Conservation (phyloP, 192 early-diverging fungal genomes). For the Dispira parvispora region DNA sequence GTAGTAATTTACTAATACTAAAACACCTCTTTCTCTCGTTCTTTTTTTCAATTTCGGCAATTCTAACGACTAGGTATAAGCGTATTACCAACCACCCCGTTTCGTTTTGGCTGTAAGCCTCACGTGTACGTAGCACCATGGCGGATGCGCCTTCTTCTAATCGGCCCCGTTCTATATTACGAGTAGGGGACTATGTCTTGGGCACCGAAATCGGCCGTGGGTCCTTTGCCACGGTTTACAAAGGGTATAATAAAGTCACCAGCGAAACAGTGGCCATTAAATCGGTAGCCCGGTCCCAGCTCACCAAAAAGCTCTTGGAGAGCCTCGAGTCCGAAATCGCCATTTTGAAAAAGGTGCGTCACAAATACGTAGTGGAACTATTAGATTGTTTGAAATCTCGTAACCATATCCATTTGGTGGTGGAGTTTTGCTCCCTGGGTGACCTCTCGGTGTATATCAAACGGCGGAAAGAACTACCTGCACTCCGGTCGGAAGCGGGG, state of each 20-base stretch:
- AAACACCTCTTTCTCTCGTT: too few relatives aligned
- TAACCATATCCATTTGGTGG: constrained; percentile 85
- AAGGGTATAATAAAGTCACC: constrained; percentile 51
- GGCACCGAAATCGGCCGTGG: constrained; percentile 79
- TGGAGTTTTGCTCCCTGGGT: constrained; percentile 96
- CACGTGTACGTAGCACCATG: neutral
- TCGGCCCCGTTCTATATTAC: constrained; percentile 2
- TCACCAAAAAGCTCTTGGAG: constrained; percentile 79
- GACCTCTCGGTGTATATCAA: constrained; percentile 86
- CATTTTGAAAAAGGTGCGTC: constrained; percentile 72
- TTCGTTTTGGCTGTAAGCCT: too few relatives aligned
- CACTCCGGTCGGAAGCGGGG: constrained; percentile 41
- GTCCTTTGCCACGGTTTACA: constrained; percentile 91
- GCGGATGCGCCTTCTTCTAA: neutral
- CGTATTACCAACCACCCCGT: too few relatives aligned
- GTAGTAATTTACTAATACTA: too few relatives aligned
- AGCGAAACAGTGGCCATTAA: constrained; percentile 71
- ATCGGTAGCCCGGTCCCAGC: constrained; percentile 69
- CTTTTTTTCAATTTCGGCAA: too few relatives aligned
- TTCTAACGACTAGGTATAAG: too few relatives aligned
- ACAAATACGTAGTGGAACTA: constrained; percentile 76
- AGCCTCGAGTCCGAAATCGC: constrained; percentile 92
- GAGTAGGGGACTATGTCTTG: constrained; percentile 63
- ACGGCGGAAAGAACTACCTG: constrained; percentile 30
- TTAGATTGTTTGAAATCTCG: constrained; percentile 84